phyloP scores from a whole-genome alignment of 495 filamentous ascomycete species.

The Jackrogersella minutella region DNA sequence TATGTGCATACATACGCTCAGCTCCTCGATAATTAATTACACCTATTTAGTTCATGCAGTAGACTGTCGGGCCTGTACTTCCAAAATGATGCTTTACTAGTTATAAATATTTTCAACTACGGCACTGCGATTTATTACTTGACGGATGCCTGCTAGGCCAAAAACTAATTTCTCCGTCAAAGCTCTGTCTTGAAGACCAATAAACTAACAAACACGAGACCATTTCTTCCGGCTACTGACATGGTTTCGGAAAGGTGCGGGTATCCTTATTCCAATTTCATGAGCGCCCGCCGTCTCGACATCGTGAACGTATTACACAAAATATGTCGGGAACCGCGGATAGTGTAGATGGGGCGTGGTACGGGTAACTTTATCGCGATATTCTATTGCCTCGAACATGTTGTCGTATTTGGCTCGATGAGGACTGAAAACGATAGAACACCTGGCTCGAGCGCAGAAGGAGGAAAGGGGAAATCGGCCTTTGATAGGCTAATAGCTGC shows the following conservation, averaged over 20 bases:
- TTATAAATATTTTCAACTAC: conserved; percentile 2
- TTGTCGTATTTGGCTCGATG: no score
- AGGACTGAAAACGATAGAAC: no score
- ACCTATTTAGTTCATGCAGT: background rate
- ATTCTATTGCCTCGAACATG: no score
- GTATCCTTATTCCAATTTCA: background rate
- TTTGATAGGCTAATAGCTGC: no score
- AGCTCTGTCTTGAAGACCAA: background rate
- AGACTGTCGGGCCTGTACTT: conserved; percentile 1
- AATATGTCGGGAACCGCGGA: background rate
- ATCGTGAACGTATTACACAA: background rate
- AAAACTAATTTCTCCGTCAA: background rate
- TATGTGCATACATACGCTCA: background rate
- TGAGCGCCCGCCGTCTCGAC: background rate
- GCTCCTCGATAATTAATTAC: conserved; percentile 4
- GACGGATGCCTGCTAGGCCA: conserved; percentile 10
- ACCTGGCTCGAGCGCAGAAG: no score
- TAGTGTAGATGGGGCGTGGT: background rate
- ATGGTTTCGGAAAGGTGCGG: conserved; percentile 6
- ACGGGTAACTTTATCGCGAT: background rate
- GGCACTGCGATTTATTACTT: background rate
- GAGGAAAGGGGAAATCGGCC: no score
- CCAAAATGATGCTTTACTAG: conserved; percentile 5
- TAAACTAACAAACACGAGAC: conserved; percentile 8
- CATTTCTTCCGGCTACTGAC: conserved; percentile 8